Evolutionary conservation across 306 rosid genomes (phyloP).

Genomic region (cucumber (Cucumis sativus)): Cucumber_9930_V3 NC_026657.2:26152001-26152500

Average conservation of each 20-base stretch:
- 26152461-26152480: constrained; percentile 39
- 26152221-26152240: neutral
- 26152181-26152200: too few species aligned
- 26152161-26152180: too few species aligned
- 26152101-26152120: too few species aligned
- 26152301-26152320: neutral
- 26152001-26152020: too few species aligned
- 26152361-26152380: neutral
- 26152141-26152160: too few species aligned
- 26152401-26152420: constrained; percentile 2
- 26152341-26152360: neutral
- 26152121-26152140: too few species aligned
- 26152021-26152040: too few species aligned
- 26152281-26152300: neutral
- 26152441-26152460: constrained; percentile 38
- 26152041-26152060: too few species aligned
- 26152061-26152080: too few species aligned
- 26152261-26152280: neutral
- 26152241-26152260: neutral
- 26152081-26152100: too few species aligned
- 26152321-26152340: neutral
- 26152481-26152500: constrained; percentile 41
- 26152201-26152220: neutral
- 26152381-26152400: neutral
- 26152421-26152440: constrained; percentile 16